These are phyloP conservation scores for Nemania serpens DNA, from an alignment of 2,329 filamentous ascomycete species.

Conservation along the genomic window DNA sequence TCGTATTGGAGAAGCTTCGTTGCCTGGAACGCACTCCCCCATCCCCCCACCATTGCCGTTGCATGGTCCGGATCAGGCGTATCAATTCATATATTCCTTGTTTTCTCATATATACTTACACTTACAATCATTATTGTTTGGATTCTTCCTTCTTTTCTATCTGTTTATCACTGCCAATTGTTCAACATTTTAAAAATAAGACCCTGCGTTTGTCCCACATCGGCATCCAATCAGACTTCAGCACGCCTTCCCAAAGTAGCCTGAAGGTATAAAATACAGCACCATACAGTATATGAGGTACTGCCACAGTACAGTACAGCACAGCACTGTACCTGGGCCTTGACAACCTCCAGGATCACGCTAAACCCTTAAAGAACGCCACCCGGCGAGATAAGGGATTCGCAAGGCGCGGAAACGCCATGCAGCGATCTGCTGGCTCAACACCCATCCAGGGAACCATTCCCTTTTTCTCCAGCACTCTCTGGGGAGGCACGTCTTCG, in stretches of 20 bases:
- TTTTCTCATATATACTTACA: too few species aligned
- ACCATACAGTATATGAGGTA: neutral
- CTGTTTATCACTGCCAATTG: neutral
- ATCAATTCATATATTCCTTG: too few species aligned
- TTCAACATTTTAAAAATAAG: neutral
- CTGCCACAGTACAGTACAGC: constrained; percentile 1
- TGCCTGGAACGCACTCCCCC: too few species aligned
- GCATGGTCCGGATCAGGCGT: too few species aligned
- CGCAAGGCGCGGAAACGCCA: constrained; percentile 18
- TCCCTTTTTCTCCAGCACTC: constrained; percentile 39
- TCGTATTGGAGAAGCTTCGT: too few species aligned
- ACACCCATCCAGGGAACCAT: constrained; percentile 27
- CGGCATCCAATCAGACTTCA: constrained; percentile 17
- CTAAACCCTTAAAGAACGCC: constrained; percentile 23
- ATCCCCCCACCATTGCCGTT: too few species aligned
- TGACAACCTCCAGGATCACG: constrained; percentile 21
- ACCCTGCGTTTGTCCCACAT: constrained; percentile 5
- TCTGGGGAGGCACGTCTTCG: constrained; percentile 35
- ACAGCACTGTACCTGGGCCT: constrained; percentile 11
- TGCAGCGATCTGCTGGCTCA: constrained; percentile 28
- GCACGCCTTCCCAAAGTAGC: too few species aligned
- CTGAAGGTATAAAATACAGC: neutral
- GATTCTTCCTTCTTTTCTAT: neutral
- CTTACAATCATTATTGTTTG: too few species aligned
- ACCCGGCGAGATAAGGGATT: constrained; percentile 19